Conservation (phyloP, 805 yeast species). For the Komagataella ulmi region DNA sequence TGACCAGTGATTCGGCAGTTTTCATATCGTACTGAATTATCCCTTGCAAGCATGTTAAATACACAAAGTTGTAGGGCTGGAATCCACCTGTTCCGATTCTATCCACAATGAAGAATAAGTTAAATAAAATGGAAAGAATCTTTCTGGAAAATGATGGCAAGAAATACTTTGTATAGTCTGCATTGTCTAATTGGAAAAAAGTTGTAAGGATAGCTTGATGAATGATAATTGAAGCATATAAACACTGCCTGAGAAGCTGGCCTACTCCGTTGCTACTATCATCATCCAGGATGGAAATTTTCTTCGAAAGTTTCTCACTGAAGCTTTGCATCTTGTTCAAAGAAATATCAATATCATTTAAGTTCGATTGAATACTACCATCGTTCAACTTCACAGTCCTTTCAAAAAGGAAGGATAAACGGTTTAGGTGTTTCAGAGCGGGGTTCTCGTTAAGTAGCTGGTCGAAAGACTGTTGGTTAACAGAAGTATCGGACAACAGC, state of each 20-base stretch:
- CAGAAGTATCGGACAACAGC: background rate
- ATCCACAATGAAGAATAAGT: slow-evolving; percentile 32
- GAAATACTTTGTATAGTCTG: slow-evolving; percentile 5
- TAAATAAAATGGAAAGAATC: slow-evolving; percentile 26
- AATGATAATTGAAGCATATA: slow-evolving; percentile 35
- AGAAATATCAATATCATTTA: slow-evolving; percentile 10
- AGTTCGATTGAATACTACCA: slow-evolving; percentile 4
- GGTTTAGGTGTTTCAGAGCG: slow-evolving; percentile 31
- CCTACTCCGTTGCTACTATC: background rate
- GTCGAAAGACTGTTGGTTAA: background rate
- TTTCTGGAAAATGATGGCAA: slow-evolving; percentile 13
- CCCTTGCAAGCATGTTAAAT: slow-evolving; percentile 32
- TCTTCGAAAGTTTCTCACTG: slow-evolving; percentile 10
- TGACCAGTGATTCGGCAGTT: slow-evolving; percentile 15
- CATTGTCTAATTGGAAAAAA: slow-evolving; percentile 13
- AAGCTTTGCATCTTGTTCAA: slow-evolving; percentile 16
- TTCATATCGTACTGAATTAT: slow-evolving; percentile 15
- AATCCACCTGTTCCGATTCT: slow-evolving; percentile 54
- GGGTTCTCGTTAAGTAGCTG: slow-evolving; percentile 16
- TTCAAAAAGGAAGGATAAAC: slow-evolving; percentile 27
- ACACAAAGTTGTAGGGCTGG: slow-evolving; percentile 48
- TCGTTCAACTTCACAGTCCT: slow-evolving; percentile 7
- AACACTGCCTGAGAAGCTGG: slow-evolving; percentile 20
- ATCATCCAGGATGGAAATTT: slow-evolving; percentile 5
- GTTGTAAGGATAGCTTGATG: slow-evolving; percentile 34